These are phyloP conservation scores for Pyricularia grisea DNA, from an alignment of 2,329 filamentous ascomycete genomes.

Conservation along the genomic window DNA sequence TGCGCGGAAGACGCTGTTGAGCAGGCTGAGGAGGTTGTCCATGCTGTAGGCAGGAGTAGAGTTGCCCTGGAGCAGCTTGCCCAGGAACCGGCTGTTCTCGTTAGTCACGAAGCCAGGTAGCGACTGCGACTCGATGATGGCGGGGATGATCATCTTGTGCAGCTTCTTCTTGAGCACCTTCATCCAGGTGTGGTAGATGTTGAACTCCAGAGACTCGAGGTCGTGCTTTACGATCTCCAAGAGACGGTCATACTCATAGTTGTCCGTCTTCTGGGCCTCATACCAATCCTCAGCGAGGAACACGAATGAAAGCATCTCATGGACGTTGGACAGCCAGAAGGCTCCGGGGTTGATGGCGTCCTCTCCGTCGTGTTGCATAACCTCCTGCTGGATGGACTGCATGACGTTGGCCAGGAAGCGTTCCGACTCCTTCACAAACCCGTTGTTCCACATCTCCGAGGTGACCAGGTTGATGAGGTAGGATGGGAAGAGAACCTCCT, in stretches of 20 bases:
- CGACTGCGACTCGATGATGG: constrained; percentile 98
- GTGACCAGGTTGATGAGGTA: constrained; percentile 99
- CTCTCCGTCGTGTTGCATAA: constrained; percentile 97
- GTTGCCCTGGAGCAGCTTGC: constrained; percentile 87
- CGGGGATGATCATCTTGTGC: constrained; percentile 98
- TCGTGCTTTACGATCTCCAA: constrained; percentile 99
- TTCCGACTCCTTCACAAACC: constrained; percentile 98
- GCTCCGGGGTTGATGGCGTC: constrained; percentile 94
- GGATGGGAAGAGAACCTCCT: constrained; percentile 96
- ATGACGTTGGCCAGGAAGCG: constrained; percentile 98
- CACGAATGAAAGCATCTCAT: constrained; percentile 99
- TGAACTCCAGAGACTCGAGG: constrained; percentile 95
- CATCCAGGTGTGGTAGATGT: constrained; percentile 99
- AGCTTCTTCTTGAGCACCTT: constrained; percentile 99
- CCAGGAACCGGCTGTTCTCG: constrained; percentile 95
- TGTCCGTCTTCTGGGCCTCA: constrained; percentile 97
- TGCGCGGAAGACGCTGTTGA: constrained; percentile 96
- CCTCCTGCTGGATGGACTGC: constrained; percentile 98
- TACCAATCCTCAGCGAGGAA: constrained; percentile 99
- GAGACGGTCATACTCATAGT: constrained; percentile 96
- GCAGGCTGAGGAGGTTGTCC: constrained; percentile 90
- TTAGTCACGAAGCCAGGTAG: constrained; percentile 97
- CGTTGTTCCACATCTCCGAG: constrained; percentile 99
- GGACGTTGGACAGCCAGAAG: constrained; percentile 98
- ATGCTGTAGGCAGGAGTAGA: constrained; percentile 96